These are phyloP conservation scores for Akanthomyces muscarius DNA, from an alignment of 2,329 filamentous ascomycete species.

Conservation along the genomic window DNA sequence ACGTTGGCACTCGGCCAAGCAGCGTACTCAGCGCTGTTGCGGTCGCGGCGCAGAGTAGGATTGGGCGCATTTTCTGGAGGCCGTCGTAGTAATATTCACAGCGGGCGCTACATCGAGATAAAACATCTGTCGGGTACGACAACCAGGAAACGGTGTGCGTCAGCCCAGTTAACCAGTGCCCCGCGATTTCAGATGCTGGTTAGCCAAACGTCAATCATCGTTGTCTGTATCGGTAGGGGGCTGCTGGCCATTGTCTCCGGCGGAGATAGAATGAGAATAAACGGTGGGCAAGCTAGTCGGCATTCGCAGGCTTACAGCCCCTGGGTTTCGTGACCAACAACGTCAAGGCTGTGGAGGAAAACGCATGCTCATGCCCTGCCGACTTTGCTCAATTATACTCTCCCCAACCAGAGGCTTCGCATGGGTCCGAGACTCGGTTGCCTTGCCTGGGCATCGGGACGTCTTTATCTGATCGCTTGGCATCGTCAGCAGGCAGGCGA, in stretches of 20 bases:
- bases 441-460: background rate
- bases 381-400: background rate
- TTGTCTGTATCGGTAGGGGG: background rate
- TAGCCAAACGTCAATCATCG: background rate
- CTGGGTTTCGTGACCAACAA: background rate
- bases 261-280: conserved; percentile 12
- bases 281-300: background rate
- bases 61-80: background rate
- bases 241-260: background rate
- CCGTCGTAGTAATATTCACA: background rate
- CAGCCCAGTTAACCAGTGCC: background rate
- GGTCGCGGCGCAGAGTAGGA: background rate
- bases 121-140: conserved; percentile 2
- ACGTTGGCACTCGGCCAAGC: background rate
- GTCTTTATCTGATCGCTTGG: conserved; percentile 13
- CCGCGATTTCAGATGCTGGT: background rate
- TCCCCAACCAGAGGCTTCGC: background rate
- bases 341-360: background rate
- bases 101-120: background rate
- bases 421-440: background rate
- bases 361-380: background rate
- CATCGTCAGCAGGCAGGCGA: background rate
- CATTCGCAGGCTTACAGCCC: background rate
- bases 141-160: background rate
- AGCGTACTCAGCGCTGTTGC: background rate